These are phyloP conservation scores for Pichia ethanolica DNA, from an alignment of 805 yeast genomes.

Conservation along the genomic window DNA sequence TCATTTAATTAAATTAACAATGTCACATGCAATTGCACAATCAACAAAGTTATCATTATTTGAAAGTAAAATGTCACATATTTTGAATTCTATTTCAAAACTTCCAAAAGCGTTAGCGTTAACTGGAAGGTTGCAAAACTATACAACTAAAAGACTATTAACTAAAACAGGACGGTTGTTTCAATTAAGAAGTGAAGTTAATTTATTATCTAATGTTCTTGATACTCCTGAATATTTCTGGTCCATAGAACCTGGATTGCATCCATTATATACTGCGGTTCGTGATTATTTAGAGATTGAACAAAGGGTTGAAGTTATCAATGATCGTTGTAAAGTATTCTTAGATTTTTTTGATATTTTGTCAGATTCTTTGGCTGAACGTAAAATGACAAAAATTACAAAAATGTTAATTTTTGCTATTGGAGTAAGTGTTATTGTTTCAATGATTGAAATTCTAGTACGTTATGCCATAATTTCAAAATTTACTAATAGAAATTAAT, in stretches of 20 bases:
- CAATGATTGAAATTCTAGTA: constrained; percentile 60
- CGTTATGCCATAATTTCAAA: constrained; percentile 43
- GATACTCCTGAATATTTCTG: constrained; percentile 97
- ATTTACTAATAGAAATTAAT: neutral
- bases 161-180: constrained; percentile 87
- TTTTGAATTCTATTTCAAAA: constrained; percentile 76
- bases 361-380: constrained; percentile 90
- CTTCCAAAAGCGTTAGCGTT: constrained; percentile 85
- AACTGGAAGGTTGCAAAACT: constrained; percentile 73
- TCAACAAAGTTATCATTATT: constrained; percentile 86
- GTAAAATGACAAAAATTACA: constrained; percentile 85
- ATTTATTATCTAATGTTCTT: constrained; percentile 78
- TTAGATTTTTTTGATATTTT: constrained; percentile 88
- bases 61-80: constrained; percentile 84
- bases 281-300: constrained; percentile 92
- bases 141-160: constrained; percentile 75
- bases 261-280: constrained; percentile 84
- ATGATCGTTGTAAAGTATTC: constrained; percentile 90
- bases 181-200: constrained; percentile 88
- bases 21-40: constrained; percentile 96
- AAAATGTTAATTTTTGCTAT: constrained; percentile 83
- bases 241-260: constrained; percentile 91
- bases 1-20: constrained; percentile 82
- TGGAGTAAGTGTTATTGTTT: constrained; percentile 68
- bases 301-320: constrained; percentile 86